Conservation (phyloP, 2,329 filamentous ascomycete species). For the Zelopaecilomyces penicillatus region DNA sequence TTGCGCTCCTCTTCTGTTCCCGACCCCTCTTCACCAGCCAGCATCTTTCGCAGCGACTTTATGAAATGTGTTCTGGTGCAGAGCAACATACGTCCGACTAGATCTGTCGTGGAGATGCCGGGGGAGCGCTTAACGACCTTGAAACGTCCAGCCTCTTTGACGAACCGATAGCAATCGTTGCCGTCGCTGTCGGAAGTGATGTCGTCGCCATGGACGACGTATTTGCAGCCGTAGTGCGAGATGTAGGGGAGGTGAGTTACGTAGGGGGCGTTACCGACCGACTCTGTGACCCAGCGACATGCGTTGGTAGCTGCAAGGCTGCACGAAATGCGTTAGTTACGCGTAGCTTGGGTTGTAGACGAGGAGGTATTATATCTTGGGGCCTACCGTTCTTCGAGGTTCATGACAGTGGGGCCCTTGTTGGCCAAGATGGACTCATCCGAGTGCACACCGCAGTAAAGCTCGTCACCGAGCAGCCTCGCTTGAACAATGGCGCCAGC, state of each 20-base stretch:
- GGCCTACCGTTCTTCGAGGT: constrained; percentile 67
- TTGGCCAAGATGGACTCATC: constrained; percentile 94
- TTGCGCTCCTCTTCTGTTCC: constrained; percentile 61
- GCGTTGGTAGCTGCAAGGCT: constrained; percentile 85
- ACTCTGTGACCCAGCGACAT: constrained; percentile 86
- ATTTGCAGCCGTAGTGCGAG: constrained; percentile 87
- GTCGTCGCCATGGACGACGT: constrained; percentile 94
- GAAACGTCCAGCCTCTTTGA: constrained; percentile 89
- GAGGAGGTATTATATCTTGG: neutral
- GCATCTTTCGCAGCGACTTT: constrained; percentile 60
- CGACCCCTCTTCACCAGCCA: constrained; percentile 64
- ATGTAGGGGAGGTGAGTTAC: constrained; percentile 93
- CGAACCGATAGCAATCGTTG: constrained; percentile 95
- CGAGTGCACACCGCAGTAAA: constrained; percentile 88
- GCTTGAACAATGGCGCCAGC: constrained; percentile 96
- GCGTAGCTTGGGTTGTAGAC: neutral
- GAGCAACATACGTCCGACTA: constrained; percentile 95
- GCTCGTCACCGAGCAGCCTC: constrained; percentile 77
- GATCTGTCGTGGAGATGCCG: constrained; percentile 91
- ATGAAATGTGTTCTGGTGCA: constrained; percentile 96
- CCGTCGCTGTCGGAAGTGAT: constrained; percentile 91
- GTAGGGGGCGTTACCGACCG: constrained; percentile 81
- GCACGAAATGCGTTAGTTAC: constrained; percentile 10
- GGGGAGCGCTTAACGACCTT: constrained; percentile 95
- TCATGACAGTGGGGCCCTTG: constrained; percentile 98